Evolutionary conservation across 2,329 filamentous ascomycete genomes (phyloP).

Genomic region (Paraphoma sp.): DNA sequence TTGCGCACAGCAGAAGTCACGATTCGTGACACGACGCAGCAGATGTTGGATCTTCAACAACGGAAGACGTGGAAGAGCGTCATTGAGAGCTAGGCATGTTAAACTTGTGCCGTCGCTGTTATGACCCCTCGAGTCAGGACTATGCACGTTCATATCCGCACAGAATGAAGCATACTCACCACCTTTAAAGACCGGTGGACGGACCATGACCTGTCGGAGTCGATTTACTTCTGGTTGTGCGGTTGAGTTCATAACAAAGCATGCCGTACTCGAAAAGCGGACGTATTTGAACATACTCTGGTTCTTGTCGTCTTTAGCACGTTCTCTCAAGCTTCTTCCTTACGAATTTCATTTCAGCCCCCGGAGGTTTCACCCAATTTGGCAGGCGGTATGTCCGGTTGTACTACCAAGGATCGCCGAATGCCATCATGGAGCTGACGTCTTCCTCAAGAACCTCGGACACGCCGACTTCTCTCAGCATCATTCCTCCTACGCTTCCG

Average conservation of each 20-base stretch:
- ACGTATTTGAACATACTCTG: not conserved
- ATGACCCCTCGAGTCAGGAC: conserved; percentile 21
- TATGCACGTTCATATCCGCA: no score
- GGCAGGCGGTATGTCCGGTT: conserved; percentile 1
- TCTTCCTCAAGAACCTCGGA: not conserved
- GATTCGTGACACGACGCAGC: conserved; percentile 24
- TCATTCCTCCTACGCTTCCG: not conserved
- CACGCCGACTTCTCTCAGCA: not conserved
- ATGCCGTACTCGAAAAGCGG: not conserved
- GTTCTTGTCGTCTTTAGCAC: not conserved
- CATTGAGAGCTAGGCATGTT: not conserved
- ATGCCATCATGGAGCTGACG: not conserved
- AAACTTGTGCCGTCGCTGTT: conserved; percentile 1
- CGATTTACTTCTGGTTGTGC: no score
- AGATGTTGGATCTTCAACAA: conserved; percentile 34
- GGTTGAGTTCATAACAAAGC: not conserved
- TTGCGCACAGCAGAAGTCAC: conserved; percentile 33
- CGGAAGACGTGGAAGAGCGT: conserved; percentile 28
- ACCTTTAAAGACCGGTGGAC: no score
- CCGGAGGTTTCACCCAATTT: not conserved
- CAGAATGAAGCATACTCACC: no score
- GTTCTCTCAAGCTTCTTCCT: not conserved
- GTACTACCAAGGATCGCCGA: no score
- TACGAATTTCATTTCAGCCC: not conserved
- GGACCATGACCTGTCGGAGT: no score